Base-by-base conservation (phyloP, 1,284 basidiomycete species). In the Coniferiporia sulphurascens region DNA sequence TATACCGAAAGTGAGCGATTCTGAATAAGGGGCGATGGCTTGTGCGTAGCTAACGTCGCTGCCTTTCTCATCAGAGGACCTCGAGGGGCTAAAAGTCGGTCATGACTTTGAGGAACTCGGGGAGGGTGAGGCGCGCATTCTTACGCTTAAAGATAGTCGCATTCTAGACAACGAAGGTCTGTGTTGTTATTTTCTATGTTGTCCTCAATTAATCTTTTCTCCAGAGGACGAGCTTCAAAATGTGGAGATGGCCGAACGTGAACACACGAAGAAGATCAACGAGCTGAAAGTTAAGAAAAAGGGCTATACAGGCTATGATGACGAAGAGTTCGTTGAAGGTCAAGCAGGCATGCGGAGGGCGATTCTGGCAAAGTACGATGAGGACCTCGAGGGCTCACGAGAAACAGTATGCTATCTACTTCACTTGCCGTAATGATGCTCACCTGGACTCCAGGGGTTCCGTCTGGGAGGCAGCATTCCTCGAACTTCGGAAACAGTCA, bases 141-240 rank as follows among this genome's bases (percentile, higher is more conserved):
- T 99, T 65, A 99, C 97, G 1, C 78, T 99, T 68, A 95, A 96
- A 81, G 97, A 99, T 71, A 89, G 87, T 67, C 85, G 91, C 41
- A 90, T 99, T 58, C 86, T 99, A 35, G 95, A 93, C 67, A 91
- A 92, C 62, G 95, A 97, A 79, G 93, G 93, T 87, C 67, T 61
- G 77, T 64, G 22, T 48, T 50, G 22, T 12, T 38, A n/a, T 27
- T 27, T 27, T 27, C 44, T 9, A 56, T n/a, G 41, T 21, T 10
- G 35, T 46, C 32, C 17, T 46, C 9, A 48, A 53, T 27, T 49
- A 52, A 15, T 52, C 52, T 34, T 50, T 44, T 50, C 17, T 58
- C 17, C 71, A 91, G 97, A 99, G 86, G 97, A 99, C 74, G 96
- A 98, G 73, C 81, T 99, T 17, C 91, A 97, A 74, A 98, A 99